These are phyloP conservation scores for Melaleuca alternifolia DNA, from an alignment of 345 rosid genomes.

Conservation along the genomic window DNA sequence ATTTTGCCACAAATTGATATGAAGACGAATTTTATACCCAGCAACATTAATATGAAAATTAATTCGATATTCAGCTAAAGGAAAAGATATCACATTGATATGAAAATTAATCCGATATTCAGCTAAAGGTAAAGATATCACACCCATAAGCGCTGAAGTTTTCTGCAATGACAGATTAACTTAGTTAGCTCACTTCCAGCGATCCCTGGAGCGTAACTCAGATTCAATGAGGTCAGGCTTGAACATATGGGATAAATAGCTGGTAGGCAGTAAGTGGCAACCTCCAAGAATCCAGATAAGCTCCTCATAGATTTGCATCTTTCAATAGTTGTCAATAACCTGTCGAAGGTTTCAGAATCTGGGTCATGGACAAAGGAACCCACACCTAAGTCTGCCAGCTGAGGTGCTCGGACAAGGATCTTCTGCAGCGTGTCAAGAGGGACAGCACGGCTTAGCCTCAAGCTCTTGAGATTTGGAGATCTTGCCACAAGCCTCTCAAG, in stretches of 20 bases:
- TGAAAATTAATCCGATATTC: not conserved
- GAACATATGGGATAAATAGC: conserved; percentile 56
- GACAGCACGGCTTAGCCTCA: conserved; percentile 76
- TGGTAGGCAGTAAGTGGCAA: conserved; percentile 44
- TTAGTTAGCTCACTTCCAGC: conserved; percentile 48
- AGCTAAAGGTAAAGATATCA: not conserved
- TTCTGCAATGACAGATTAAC: conserved; percentile 52
- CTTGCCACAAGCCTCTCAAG: conserved; percentile 86
- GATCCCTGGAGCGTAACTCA: conserved; percentile 81
- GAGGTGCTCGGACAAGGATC: conserved; percentile 58
- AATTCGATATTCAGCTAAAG: not conserved
- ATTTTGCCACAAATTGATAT: not conserved
- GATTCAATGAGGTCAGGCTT: conserved; percentile 56
- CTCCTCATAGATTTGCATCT: conserved; percentile 53
- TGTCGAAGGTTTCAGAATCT: conserved; percentile 39
- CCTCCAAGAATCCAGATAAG: conserved; percentile 88
- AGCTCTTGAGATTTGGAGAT: conserved; percentile 75
- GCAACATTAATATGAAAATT: not conserved
- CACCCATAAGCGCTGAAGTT: conserved; percentile 87
- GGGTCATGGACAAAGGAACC: conserved; percentile 75
- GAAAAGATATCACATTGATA: conserved; percentile 12
- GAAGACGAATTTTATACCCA: not conserved
- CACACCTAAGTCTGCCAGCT: conserved; percentile 70
- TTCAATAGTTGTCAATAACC: conserved; percentile 31
- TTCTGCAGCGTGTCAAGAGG: conserved; percentile 61